Evolutionary conservation across 139 green algal genomes (phyloP).

Genomic region (Medakamo hakoo): DNA sequence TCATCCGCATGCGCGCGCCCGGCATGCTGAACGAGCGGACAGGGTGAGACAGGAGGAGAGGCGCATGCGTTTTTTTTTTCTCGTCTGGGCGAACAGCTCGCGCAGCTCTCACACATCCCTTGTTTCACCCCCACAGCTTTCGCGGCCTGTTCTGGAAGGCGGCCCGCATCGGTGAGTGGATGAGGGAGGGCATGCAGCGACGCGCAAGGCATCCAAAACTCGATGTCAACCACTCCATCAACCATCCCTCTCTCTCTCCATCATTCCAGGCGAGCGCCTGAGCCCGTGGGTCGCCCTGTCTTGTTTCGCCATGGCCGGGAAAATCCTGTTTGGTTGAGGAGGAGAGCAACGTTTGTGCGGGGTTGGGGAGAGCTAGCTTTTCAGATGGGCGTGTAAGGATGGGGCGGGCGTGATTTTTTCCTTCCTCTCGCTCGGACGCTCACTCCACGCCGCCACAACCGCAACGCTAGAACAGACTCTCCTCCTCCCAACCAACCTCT

Average conservation of each 20-base stretch:
- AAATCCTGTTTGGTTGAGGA: slow-evolving; percentile 29
- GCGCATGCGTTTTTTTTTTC: not conserved
- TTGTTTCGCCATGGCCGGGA: slow-evolving; percentile 49
- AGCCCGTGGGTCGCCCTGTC: slow-evolving; percentile 55
- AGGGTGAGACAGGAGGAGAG: slow-evolving; percentile 29
- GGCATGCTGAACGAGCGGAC: slow-evolving; percentile 41
- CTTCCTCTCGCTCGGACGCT: too few species aligned
- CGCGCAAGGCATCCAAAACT: not conserved
- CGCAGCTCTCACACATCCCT: not conserved
- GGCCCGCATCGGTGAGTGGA: slow-evolving; percentile 48
- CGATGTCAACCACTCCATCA: too few species aligned
- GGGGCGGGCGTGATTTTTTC: too few species aligned
- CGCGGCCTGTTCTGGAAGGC: slow-evolving; percentile 78
- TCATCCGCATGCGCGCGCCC: slow-evolving; percentile 37
- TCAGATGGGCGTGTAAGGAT: too few species aligned
- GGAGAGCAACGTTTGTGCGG: too few species aligned
- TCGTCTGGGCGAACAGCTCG: not conserved
- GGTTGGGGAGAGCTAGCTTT: not conserved
- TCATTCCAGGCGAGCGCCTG: slow-evolving; percentile 35
- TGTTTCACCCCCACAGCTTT: slow-evolving; percentile 31
- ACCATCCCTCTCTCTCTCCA: not conserved
- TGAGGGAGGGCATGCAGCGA: not conserved
- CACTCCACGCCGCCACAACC: too few species aligned
- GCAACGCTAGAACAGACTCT: too few species aligned
- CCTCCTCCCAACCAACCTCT: too few species aligned